These are phyloP conservation scores for Glarea lozoyensis DNA, from an alignment of 495 filamentous ascomycete genomes.

Conservation along the genomic window DNA sequence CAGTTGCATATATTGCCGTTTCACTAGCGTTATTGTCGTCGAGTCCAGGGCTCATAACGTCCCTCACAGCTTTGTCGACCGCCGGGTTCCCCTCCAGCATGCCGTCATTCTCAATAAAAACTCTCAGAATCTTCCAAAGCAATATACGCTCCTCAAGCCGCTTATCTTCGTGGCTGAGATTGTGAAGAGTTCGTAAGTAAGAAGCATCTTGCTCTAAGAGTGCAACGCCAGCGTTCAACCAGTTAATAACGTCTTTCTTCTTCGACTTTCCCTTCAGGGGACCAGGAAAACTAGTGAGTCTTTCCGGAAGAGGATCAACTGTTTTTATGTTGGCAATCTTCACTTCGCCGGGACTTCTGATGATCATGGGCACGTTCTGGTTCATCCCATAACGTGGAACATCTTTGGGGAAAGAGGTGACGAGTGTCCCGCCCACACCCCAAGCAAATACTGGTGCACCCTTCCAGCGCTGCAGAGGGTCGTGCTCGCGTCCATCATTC, in stretches of 20 bases:
- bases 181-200: conserved; percentile 22
- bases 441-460: conserved; percentile 80
- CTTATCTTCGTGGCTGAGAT: conserved; percentile 46
- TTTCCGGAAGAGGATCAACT: conserved; percentile 57
- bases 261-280: conserved; percentile 81
- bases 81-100: conserved; percentile 61
- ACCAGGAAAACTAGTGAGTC: conserved; percentile 75
- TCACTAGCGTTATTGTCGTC: conserved; percentile 20
- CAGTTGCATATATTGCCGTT: conserved; percentile 27
- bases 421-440: conserved; percentile 75
- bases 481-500: conserved; percentile 68
- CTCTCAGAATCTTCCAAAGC: conserved; percentile 76
- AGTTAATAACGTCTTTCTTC: conserved; percentile 85
- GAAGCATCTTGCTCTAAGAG: conserved; percentile 50
- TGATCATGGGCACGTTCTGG: conserved; percentile 62
- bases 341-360: conserved; percentile 77
- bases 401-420: conserved; percentile 82
- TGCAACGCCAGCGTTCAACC: conserved; percentile 69
- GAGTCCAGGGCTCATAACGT: conserved; percentile 60
- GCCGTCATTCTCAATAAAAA: conserved; percentile 83
- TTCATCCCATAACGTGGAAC: conserved; percentile 78
- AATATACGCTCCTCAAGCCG: conserved; percentile 73
- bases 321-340: conserved; percentile 64
- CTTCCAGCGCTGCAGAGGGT: conserved; percentile 81
- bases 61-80: conserved; percentile 64